A percentile compares a stretch with the other conserved stretches of the same genome.
phyloP scores from a whole-genome alignment of 306 rosid species.

The Malus domestica region ASM211411v1 NC_041797.1:34402501-34403000 shows the following conservation, averaged over 20 bases:
- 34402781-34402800: constrained; percentile 97
- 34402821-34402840: constrained; percentile 98
- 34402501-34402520: background rate
- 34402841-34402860: constrained; percentile 99
- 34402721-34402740: constrained; percentile 9
- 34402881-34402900: constrained; percentile 98
- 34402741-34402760: constrained; percentile 17
- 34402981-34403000: constrained; percentile 95
- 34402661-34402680: background rate
- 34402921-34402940: constrained; percentile 98
- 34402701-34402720: background rate
- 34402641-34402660: background rate
- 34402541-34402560: background rate
- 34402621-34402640: background rate
- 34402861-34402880: constrained; percentile 94
- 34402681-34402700: background rate
- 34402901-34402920: constrained; percentile 96
- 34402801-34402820: constrained; percentile 99
- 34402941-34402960: constrained; percentile 97
- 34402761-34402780: constrained; percentile 43
- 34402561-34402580: background rate
- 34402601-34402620: background rate
- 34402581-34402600: background rate
- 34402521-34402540: background rate
- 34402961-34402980: constrained; percentile 96